Base-by-base conservation (phyloP, 73 alveolate species). In the Blepharisma japonicum region DNA sequence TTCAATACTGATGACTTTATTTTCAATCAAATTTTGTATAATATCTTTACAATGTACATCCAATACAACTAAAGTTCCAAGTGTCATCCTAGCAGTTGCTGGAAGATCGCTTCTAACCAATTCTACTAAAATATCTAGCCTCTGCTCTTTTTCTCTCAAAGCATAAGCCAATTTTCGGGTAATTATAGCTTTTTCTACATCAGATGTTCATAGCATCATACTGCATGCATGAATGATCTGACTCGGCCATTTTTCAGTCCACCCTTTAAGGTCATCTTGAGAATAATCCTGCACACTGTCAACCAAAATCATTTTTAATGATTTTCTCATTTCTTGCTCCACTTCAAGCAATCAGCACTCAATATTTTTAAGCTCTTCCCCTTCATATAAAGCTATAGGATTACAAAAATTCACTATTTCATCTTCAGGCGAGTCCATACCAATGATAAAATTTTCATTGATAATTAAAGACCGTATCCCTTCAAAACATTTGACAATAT, bases 31-130 rank as follows among this genome's bases (percentile, higher is more conserved):
- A 21, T 82, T 86, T 45, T 83, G 80, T 6, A 86, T 83, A 14
- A 92, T 92, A 77, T 92, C 98, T 55, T 92, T 92, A 11, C 86
- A 61, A 71, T 92, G 95, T 27, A 92, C 98, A 79, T 90, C 94
- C 25, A 90, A 82, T 4, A 92, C 94, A 6, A 92, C 90, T 50
- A 92, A 77, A 7, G 91, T 93, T 25, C 94, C 96, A 6, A 90
- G 61, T 6, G 95, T 91, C 68, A 85, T 11, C 4, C 66, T 9
- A 14, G 11, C 66, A 0, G 0, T 1, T n/a, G 20, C 9, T 45
- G 56, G 20, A 45, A 70, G 56, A 6, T 56, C 76, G 32, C 61
- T 68, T 72, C 88, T 84, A 3, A 88, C 88, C 46, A 88, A 39
- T 21, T 68, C 78, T 55, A 88, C 91, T 21, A 88, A 84, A 38